A percentile compares a stretch with the other conserved stretches of the same genome.
Evolutionary conservation across 495 filamentous ascomycete genomes (phyloP).

Genomic region (Lasiosphaeria miniovina): DNA sequence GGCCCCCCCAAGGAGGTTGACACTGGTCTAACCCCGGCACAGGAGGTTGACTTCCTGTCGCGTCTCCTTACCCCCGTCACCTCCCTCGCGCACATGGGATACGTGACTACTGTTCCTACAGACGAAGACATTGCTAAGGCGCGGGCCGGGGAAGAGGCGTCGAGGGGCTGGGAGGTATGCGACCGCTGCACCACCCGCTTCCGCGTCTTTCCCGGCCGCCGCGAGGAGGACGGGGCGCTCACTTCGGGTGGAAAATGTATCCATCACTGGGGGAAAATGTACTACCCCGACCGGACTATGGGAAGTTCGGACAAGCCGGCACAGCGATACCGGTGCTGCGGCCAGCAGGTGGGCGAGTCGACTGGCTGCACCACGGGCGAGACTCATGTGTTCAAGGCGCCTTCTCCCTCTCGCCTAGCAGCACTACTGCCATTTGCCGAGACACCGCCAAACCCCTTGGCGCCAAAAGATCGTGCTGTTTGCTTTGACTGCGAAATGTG

Average conservation of each 20-base stretch:
- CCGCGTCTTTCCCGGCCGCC: conserved; percentile 86
- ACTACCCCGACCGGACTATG: conserved; percentile 44
- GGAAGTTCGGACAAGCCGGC: conserved; percentile 47
- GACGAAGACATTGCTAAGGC: conserved; percentile 51
- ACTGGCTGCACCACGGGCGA: conserved; percentile 66
- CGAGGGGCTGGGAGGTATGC: conserved; percentile 78
- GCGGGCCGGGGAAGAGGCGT: conserved; percentile 57
- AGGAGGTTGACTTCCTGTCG: conserved; percentile 66
- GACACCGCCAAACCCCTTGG: conserved; percentile 62
- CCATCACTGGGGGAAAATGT: conserved; percentile 68
- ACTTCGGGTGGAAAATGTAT: conserved; percentile 72
- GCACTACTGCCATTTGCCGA: conserved; percentile 71
- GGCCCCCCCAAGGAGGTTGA: conserved; percentile 47
- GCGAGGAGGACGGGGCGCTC: conserved; percentile 74
- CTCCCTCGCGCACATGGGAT: conserved; percentile 64
- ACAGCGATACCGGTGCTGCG: conserved; percentile 75
- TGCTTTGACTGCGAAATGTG: conserved; percentile 98
- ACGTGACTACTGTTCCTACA: conserved; percentile 64
- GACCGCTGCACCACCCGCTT: conserved; percentile 84
- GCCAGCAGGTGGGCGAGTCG: conserved; percentile 62
- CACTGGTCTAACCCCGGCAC: conserved; percentile 61
- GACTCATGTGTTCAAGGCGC: conserved; percentile 86
- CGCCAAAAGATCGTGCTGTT: conserved; percentile 50
- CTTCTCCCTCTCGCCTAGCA: conserved; percentile 70
- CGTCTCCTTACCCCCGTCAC: conserved; percentile 58